These are phyloP conservation scores for Phlegmacium glaucopus DNA, from an alignment of 768 basidiomycete species.

Conservation along the genomic window DNA sequence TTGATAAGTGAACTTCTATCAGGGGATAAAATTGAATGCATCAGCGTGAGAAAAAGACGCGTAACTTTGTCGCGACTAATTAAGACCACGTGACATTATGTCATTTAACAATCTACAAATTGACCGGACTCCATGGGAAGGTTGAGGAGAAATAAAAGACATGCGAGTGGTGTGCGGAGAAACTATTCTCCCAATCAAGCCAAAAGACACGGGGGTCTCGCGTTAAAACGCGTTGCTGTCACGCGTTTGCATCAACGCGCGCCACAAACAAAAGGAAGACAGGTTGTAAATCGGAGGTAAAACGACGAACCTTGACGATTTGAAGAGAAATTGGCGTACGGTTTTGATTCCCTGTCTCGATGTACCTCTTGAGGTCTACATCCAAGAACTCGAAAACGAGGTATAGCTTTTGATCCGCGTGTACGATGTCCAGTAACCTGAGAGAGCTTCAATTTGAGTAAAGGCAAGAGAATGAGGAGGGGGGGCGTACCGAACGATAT, in stretches of 20 bases:
- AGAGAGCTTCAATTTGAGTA: slow-evolving; percentile 1
- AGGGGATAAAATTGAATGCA: slow-evolving; percentile 3
- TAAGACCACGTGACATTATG: slow-evolving; percentile 25
- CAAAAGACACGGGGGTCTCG: slow-evolving; percentile 9
- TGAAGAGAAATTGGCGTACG: slow-evolving; percentile 69
- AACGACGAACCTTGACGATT: slow-evolving; percentile 71
- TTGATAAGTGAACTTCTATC: slow-evolving; percentile 94
- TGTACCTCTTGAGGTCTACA: slow-evolving; percentile 94
- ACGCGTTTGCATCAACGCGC: slow-evolving; percentile 14
- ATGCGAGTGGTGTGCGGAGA: not conserved
- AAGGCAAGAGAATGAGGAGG: not conserved
- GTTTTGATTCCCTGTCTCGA: slow-evolving; percentile 78
- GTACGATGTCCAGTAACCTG: slow-evolving; percentile 94
- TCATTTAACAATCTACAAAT: slow-evolving; percentile 12
- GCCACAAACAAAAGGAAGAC: slow-evolving; percentile 10
- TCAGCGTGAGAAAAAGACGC: slow-evolving; percentile 4
- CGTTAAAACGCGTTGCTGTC: slow-evolving; percentile 22
- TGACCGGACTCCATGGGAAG: slow-evolving; percentile 12
- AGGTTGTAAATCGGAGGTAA: slow-evolving; percentile 7
- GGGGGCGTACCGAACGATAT: slow-evolving; percentile 79
- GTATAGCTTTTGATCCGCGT: slow-evolving; percentile 95
- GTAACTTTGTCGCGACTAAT: slow-evolving; percentile 20
- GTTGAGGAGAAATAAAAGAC: slow-evolving; percentile 6
- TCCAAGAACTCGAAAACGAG: slow-evolving; percentile 98
- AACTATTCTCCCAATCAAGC: not conserved